Evolutionary conservation across 192 early-diverging fungal species (phyloP).

Genomic region (Coemansia umbellata): DNA sequence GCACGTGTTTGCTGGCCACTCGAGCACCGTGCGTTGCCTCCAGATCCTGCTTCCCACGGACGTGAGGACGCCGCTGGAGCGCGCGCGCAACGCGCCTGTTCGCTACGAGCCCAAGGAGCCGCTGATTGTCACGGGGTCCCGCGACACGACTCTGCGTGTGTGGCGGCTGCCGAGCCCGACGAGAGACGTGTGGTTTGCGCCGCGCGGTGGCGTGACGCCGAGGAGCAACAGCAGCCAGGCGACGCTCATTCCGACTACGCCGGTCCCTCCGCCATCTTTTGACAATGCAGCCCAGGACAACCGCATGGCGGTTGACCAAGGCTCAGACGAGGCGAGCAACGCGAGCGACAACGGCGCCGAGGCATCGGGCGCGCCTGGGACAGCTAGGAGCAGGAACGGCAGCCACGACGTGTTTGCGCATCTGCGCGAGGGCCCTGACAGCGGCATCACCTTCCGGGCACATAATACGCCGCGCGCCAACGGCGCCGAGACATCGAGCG

Average conservation of each 20-base stretch:
- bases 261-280: slow-evolving; percentile 2
- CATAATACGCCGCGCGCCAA: no score
- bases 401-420: not conserved
- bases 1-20: slow-evolving; percentile 92
- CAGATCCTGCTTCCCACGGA: slow-evolving; percentile 77
- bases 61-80: slow-evolving; percentile 38
- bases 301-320: slow-evolving; percentile 15
- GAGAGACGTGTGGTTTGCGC: slow-evolving; percentile 51
- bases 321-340: not conserved
- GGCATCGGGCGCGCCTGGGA: not conserved
- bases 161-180: slow-evolving; percentile 87
- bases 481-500: no score
- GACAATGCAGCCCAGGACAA: not conserved
- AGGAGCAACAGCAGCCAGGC: not conserved
- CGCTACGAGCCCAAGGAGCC: slow-evolving; percentile 65
- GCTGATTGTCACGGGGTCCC: slow-evolving; percentile 90
- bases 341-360: not conserved
- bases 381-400: not conserved
- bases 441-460: not conserved
- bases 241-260: not conserved
- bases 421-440: not conserved
- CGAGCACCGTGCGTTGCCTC: slow-evolving; percentile 90
- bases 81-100: slow-evolving; percentile 27
- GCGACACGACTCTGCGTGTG: slow-evolving; percentile 90
- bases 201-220: slow-evolving; percentile 5